A percentile compares a stretch with the other conserved stretches of the same genome.
Evolutionary conservation across 2,329 filamentous ascomycete genomes (phyloP).

Genomic region (Metarhizium sp.): DNA sequence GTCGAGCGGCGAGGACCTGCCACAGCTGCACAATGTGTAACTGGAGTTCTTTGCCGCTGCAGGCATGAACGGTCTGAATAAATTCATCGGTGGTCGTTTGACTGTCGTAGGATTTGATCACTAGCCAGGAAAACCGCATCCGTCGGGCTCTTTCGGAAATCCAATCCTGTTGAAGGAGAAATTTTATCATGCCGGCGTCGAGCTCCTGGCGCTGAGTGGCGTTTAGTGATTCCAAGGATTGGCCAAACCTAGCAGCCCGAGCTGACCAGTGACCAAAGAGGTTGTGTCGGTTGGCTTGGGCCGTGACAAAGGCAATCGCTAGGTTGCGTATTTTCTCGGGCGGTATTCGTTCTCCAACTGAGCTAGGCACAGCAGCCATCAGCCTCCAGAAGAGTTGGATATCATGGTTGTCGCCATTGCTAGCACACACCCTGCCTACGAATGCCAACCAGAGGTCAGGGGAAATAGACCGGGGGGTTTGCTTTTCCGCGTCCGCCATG

Average conservation of each 20-base stretch:
- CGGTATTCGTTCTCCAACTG: constrained; percentile 8
- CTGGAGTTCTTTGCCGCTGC: background rate
- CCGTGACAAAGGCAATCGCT: constrained; percentile 6
- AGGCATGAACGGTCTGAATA: constrained; percentile 3
- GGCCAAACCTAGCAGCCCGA: constrained; percentile 10
- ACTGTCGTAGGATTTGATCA: constrained; percentile 11
- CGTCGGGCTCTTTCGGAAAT: constrained; percentile 3
- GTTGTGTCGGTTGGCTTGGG: constrained; percentile 12
- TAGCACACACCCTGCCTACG: constrained; percentile 5
- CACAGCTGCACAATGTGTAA: constrained; percentile 12
- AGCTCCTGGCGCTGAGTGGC: constrained; percentile 6
- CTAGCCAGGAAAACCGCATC: constrained; percentile 14
- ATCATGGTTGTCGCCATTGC: constrained; percentile 8
- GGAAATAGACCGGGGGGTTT: constrained; percentile 1
- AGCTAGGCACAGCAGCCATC: constrained; percentile 10
- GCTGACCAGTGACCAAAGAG: constrained; percentile 9
- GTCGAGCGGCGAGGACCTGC: constrained; percentile 11
- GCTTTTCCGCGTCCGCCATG: constrained; percentile 7
- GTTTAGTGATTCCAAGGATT: constrained; percentile 7
- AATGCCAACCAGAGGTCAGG: constrained; percentile 12
- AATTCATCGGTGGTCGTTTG: constrained; percentile 9
- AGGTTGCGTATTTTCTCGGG: constrained; percentile 7
- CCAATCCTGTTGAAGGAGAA: constrained; percentile 8
- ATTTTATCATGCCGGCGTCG: constrained; percentile 5
- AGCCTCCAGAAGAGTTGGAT: constrained; percentile 11